Conservation (phyloP, 2,329 filamentous ascomycete species). For the Colletotrichum sp. region DNA sequence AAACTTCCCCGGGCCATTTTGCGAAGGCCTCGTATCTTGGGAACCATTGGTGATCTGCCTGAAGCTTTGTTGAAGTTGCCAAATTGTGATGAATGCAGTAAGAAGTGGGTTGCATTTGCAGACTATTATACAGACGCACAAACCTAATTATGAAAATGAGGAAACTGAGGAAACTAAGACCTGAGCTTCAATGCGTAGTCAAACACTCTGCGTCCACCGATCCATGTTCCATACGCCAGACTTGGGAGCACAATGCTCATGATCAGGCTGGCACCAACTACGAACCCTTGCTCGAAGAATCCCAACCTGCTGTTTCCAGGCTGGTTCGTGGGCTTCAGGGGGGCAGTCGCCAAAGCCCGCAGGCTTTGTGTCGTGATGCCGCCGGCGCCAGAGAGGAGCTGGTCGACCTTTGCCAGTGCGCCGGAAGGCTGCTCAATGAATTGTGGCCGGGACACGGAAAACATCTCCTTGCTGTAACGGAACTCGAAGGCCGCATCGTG, state of each 20-base stretch:
- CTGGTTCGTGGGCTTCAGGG: slow-evolving; percentile 3
- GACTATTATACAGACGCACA: not conserved
- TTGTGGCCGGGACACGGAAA: slow-evolving; percentile 11
- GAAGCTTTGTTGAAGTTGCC: not conserved
- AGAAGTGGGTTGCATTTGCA: not conserved
- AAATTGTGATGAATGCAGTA: not conserved
- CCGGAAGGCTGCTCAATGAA: not conserved
- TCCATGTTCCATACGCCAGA: slow-evolving; percentile 17
- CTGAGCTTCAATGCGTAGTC: slow-evolving; percentile 9
- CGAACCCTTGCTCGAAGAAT: slow-evolving; percentile 9
- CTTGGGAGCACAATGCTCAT: slow-evolving; percentile 9
- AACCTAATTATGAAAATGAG: not conserved
- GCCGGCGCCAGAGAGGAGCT: not conserved
- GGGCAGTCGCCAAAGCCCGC: not conserved
- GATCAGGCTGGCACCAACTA: slow-evolving; percentile 11
- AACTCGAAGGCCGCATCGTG: not conserved
- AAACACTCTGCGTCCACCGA: slow-evolving; percentile 6
- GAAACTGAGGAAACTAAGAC: not conserved
- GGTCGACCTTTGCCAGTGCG: not conserved
- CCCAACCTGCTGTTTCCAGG: slow-evolving; percentile 12
- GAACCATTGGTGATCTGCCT: not conserved
- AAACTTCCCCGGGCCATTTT: not conserved
- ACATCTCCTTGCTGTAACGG: slow-evolving; percentile 14
- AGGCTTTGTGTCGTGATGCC: not conserved
- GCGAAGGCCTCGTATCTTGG: not conserved